Conservation (phyloP, 495 filamentous ascomycete genomes). For the Penicillium fimorum region DNA sequence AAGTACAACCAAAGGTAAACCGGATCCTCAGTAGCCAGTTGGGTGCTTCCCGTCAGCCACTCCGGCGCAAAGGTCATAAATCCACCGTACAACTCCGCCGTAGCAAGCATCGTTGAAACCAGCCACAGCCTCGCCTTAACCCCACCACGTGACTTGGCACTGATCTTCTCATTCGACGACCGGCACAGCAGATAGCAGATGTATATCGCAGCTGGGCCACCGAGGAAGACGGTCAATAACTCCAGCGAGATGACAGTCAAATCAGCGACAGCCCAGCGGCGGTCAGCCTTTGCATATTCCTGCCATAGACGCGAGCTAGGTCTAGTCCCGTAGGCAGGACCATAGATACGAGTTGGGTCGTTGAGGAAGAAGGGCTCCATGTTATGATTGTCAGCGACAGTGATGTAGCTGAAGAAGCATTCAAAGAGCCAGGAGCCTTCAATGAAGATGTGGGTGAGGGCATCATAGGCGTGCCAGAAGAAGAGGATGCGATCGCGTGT, state of each 20-base stretch:
- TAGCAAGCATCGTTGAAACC: slow-evolving; percentile 74
- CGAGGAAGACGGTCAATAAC: slow-evolving; percentile 78
- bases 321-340: slow-evolving; percentile 65
- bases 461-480: slow-evolving; percentile 93
- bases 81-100: slow-evolving; percentile 91
- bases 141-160: slow-evolving; percentile 16
- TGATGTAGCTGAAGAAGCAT: slow-evolving; percentile 75
- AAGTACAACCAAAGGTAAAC: slow-evolving; percentile 90
- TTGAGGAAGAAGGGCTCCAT: slow-evolving; percentile 54
- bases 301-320: slow-evolving; percentile 76
- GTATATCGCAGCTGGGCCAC: slow-evolving; percentile 68
- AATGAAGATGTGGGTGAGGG: slow-evolving; percentile 82
- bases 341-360: slow-evolving; percentile 60
- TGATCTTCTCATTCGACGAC: slow-evolving; percentile 26
- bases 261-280: slow-evolving; percentile 78
- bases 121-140: slow-evolving; percentile 64
- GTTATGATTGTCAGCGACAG: slow-evolving; percentile 39
- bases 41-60: slow-evolving; percentile 76
- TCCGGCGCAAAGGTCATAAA: slow-evolving; percentile 97
- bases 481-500: slow-evolving; percentile 67
- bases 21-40: slow-evolving; percentile 75
- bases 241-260: slow-evolving; percentile 78
- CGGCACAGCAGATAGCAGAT: slow-evolving; percentile 63
- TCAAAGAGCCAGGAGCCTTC: slow-evolving; percentile 91
- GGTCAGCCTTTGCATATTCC: slow-evolving; percentile 88